These are phyloP conservation scores for Ceriops decandra DNA, from an alignment of 345 rosid genomes.

Conservation along the genomic window DNA sequence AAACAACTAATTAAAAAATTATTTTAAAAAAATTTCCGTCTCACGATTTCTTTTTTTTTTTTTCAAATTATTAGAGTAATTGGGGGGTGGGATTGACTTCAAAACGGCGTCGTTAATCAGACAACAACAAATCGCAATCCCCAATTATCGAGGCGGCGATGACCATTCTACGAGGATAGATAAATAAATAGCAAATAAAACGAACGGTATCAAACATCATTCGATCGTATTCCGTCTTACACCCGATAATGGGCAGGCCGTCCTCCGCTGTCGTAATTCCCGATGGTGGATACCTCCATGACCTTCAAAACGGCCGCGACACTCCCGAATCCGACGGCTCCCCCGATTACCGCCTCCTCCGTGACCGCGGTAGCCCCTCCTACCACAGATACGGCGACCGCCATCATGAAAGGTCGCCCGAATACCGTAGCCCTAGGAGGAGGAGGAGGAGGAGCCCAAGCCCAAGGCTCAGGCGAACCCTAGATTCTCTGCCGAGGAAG, in stretches of 20 bases:
- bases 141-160: too few relatives aligned
- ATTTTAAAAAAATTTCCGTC: too few relatives aligned
- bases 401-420: conserved; percentile 11
- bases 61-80: too few relatives aligned
- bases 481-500: conserved; percentile 17
- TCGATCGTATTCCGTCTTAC: not conserved
- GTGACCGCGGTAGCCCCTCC: conserved; percentile 24
- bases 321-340: conserved; percentile 31
- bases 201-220: too few relatives aligned
- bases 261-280: conserved; percentile 29
- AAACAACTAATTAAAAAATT: too few relatives aligned
- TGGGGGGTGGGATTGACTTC: too few relatives aligned
- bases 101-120: too few relatives aligned
- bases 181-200: not conserved
- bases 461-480: conserved; percentile 16
- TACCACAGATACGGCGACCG: conserved; percentile 31
- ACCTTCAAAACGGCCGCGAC: conserved; percentile 23
- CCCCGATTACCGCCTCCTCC: conserved; percentile 12
- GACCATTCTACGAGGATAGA: not conserved
- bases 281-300: conserved; percentile 20
- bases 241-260: conserved; percentile 30
- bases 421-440: conserved; percentile 11
- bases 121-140: too few relatives aligned
- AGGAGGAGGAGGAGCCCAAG: conserved; percentile 19
- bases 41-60: too few relatives aligned